Evolutionary conservation across 208 protist genomes (phyloP), one percentile per base, ranked within the genome.

Genomic region (Trypanosoma lewisi): DNA sequence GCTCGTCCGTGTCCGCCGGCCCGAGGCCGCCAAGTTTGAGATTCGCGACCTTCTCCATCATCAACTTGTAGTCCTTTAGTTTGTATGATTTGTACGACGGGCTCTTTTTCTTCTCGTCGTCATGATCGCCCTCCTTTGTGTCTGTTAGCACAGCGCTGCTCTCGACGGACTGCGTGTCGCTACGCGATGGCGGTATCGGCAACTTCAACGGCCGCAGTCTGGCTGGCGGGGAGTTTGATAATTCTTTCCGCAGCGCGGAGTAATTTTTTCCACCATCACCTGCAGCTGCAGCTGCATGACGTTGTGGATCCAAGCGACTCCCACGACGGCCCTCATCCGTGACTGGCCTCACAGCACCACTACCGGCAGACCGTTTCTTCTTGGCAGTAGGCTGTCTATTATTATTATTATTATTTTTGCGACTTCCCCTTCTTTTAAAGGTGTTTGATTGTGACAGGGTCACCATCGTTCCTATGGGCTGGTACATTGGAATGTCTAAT

Each of bases 1-100:
- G 86, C 48, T 67, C 86, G 51, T 95, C 89, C 14, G 82, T 93
- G 75, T 95, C 89, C 33, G 68, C 77, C 1, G 82, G 83, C 0
- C 86, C 89, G 19, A 93, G 59, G 0, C 86, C 80, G n/a, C 87
- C 63, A 1, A 34, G 49, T 48, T 81, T 77, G 4, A 63, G 44
- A 27, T 69, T 42, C 27, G 77, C 71, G 11, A 84, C 68, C 37
- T 79, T 53, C 16, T 80, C 67, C 68, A 91, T 87, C 53, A 95
- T 57, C 0, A 49, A n/a, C 53, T 80, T 78, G 75, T 93, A 95
- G 36, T 89, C 79, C 25, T 83, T 61, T 7, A 93, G 59, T 3
- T 74, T 78, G 73, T 89, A 81, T 0, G 86, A 80, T 31, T 61
- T 89, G 73, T 91, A 92, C 44, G 51, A 52, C 1, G 71, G 58